phyloP scores from a whole-genome alignment of 345 rosid genomes.

The Populus alba region DNA sequence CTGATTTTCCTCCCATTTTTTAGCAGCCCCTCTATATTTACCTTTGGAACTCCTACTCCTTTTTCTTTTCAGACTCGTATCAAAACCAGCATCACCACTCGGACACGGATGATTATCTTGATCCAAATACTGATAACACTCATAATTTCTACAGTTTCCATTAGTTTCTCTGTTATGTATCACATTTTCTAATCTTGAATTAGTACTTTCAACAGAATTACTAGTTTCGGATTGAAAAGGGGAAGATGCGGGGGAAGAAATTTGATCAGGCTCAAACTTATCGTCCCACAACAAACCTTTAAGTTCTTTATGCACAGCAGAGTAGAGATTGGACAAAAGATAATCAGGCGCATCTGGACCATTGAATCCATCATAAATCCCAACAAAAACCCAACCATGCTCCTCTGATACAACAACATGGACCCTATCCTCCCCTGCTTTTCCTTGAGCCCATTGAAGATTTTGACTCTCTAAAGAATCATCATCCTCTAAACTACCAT shows the following conservation, averaged over 20 bases:
- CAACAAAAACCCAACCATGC: constrained; percentile 83
- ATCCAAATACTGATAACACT: constrained; percentile 37
- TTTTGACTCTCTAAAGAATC: constrained; percentile 51
- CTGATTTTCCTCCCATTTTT: constrained; percentile 43
- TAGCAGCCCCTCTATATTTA: constrained; percentile 19
- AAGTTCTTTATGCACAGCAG: constrained; percentile 66
- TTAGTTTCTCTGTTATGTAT: constrained; percentile 11
- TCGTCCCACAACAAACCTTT: constrained; percentile 62
- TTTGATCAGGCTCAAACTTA: constrained; percentile 33
- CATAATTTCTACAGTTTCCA: constrained; percentile 13
- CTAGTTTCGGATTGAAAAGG: constrained; percentile 9
- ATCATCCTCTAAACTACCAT: constrained; percentile 73
- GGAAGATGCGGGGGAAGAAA: constrained; percentile 20
- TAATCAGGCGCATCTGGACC: constrained; percentile 96
- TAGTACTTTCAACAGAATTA: neutral
- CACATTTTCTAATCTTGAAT: neutral
- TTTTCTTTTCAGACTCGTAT: constrained; percentile 28
- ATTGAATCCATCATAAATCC: constrained; percentile 92
- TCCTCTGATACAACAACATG: constrained; percentile 93
- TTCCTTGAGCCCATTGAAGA: constrained; percentile 95
- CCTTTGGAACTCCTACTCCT: constrained; percentile 36
- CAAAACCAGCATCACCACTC: constrained; percentile 24
- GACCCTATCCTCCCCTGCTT: constrained; percentile 95
- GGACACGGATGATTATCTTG: constrained; percentile 34
- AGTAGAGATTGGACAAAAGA: constrained; percentile 59